Evolutionary conservation across 2,329 filamentous ascomycete genomes (phyloP), one percentile per base, ranked within the genome.

Genomic region (Dactylellina haptotyla): DNA sequence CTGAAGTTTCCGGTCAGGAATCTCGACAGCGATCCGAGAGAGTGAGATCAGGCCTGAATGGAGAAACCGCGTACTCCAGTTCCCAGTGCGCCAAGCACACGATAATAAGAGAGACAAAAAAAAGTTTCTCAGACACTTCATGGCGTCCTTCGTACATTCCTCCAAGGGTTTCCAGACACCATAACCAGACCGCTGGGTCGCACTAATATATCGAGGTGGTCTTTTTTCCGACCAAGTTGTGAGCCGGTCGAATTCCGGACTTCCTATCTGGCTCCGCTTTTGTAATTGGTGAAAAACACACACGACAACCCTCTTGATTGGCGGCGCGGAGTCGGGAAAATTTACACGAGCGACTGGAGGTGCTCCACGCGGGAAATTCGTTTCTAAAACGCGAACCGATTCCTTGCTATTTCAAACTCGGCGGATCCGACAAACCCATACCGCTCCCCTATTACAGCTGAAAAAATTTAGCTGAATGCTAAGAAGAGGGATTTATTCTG

Each of bases 321-420:
- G 69, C 69, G 61, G 69, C 61, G 61, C 69, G 69, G 69, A 62
- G 58, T 73, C 69, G 69, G 69, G 69, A 66, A 62, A 57, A 62
- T 30, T 39, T 64, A 73, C 69, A 66, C 61, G 61, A 73, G 69
- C 69, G 54, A 64, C 53, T 62, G 39, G 43, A 56, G n/a, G 30
- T 57, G 37, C 61, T 65, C 67, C 67, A 73, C 61, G 69, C 69
- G 69, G 69, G 69, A 73, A 72, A 73, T 65, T 66, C 59, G 61
- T 65, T 65, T 73, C 61, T 65, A 73, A 65, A 62, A 62, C 69
- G 69, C 69, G 69, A 23, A 45, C 54, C 54, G 25, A 39, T 72
- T 73, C 61, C 69, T 56, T 73, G 61, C 61, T 50, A 54, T 50
- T 66, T 62, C 45, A 37, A 41, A 54, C 12, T 54, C 61, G 61